Base-by-base conservation (phyloP, 2,329 filamentous ascomycete genomes). In the Aspergillus ruber region DNA sequence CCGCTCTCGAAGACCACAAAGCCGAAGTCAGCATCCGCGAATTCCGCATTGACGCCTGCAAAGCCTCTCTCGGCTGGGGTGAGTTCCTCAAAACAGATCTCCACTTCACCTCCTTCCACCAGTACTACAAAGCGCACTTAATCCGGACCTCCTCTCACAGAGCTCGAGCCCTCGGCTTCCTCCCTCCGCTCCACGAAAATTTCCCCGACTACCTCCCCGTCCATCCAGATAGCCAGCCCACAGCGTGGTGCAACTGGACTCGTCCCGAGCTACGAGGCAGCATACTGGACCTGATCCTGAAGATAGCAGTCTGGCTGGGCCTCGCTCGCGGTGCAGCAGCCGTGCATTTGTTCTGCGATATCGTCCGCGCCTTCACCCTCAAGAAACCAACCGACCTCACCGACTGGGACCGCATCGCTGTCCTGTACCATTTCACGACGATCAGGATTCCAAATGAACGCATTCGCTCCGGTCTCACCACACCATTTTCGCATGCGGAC, bases 311-410 rank as follows among this genome's bases (percentile, higher is more conserved):
- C 38, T 64, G 62, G 59, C 52, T 64, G 10, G 50, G 54, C 10
- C 41, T 60, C 7, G 58, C 60, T 6, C 49, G 62, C 43, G 58
- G 62, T n/a, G 49, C 54, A 3, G 42, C 59, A 12, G 54, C 62
- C 2, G 60, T 62, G 7, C 59, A 63, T 45, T 51, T 64, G 4
- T 64, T 62, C 45, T 62, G 55, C 42, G 58, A 64, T 29, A 44
- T 59, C n/a, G 51, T 49, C 17, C 52, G 56, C 13, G 46, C 54
- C 4, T 64, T 64, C 38, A 53, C 53, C 8, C 29, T 51, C 6
- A 45, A 49, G 21, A 44, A 47, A n/a, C 53, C 53, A 2, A 39
- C 46, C 5, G 20, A 25, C 10, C 18, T 17, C 3, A 41, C 48
- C 12, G 47, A 35, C 5, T 44, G 44, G 6, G 38, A 44, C 7